phyloP scores from a whole-genome alignment of 148 eudicot species.

The Vaccinium corymbosum region DNA sequence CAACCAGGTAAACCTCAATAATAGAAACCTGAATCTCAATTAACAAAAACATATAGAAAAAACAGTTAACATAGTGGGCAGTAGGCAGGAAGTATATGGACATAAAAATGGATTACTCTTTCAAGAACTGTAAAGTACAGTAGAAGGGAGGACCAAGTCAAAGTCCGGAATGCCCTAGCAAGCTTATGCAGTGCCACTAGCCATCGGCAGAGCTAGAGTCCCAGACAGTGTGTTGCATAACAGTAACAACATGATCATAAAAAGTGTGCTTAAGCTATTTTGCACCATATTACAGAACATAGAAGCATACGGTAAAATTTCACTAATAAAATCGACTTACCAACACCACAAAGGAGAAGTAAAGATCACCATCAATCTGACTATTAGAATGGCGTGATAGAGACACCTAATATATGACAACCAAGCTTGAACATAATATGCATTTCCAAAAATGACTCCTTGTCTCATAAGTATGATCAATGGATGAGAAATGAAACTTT shows the following conservation, averaged over 20 bases:
- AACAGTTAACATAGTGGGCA: not conserved
- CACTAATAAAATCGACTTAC: not conserved
- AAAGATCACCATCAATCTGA: not conserved
- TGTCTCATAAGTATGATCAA: not conserved
- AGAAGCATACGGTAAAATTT: not conserved
- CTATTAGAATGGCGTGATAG: not conserved
- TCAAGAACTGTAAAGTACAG: not conserved
- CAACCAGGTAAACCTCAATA: slow-evolving; percentile 8
- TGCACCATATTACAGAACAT: not conserved
- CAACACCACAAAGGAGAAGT: not conserved
- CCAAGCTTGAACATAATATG: not conserved
- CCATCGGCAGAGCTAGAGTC: not conserved
- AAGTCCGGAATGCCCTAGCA: not conserved
- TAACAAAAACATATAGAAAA: not conserved
- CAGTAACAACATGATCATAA: not conserved
- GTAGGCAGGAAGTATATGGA: not conserved
- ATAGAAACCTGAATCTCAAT: not conserved
- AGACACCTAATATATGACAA: not conserved
- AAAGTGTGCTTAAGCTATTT: not conserved
- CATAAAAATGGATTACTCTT: not conserved
- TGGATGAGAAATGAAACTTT: not conserved
- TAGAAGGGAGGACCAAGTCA: not conserved
- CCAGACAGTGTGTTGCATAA: not conserved
- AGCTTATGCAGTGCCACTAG: not conserved
- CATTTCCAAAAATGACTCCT: not conserved